Percentiles rank a stretch among this genome's conserved stretches.
Evolutionary conservation across 2,329 filamentous ascomycete species (phyloP).

Genomic region (Pseudogymnoascus sp.): DNA sequence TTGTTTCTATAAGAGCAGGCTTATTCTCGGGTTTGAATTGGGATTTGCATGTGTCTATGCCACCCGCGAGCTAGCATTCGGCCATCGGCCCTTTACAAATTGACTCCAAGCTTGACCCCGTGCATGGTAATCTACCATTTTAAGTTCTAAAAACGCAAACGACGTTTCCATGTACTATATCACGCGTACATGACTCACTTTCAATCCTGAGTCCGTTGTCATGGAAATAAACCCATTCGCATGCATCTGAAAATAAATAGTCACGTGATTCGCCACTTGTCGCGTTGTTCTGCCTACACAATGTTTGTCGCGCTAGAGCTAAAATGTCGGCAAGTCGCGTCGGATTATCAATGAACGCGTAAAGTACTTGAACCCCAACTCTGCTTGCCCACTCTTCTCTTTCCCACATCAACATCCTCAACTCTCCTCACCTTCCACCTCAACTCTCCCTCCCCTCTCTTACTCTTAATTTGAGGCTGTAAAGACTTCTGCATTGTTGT

Average conservation of each 20-base stretch:
- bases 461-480: conserved; percentile 13
- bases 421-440: conserved; percentile 3
- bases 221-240: background rate
- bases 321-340: conserved; percentile 8
- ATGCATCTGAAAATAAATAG: background rate
- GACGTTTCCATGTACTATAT: background rate
- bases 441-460: conserved; percentile 11
- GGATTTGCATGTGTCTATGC: background rate
- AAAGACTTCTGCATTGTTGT: conserved; percentile 11
- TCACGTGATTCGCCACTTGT: conserved; percentile 4
- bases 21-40: background rate
- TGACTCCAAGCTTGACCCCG: background rate
- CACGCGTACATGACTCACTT: conserved; percentile 3
- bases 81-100: background rate
- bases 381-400: conserved; percentile 4
- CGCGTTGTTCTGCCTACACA: conserved; percentile 6
- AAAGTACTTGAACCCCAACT: conserved; percentile 12
- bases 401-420: conserved; percentile 9
- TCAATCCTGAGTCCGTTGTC: background rate
- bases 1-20: background rate
- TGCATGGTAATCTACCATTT: background rate
- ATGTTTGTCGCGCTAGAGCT: conserved; percentile 9
- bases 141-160: background rate
- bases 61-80: background rate
- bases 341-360: conserved; percentile 11